A percentile compares a stretch with the other conserved stretches of the same genome.
phyloP scores from a whole-genome alignment of 805 yeast species.

The Candida ficus region DNA sequence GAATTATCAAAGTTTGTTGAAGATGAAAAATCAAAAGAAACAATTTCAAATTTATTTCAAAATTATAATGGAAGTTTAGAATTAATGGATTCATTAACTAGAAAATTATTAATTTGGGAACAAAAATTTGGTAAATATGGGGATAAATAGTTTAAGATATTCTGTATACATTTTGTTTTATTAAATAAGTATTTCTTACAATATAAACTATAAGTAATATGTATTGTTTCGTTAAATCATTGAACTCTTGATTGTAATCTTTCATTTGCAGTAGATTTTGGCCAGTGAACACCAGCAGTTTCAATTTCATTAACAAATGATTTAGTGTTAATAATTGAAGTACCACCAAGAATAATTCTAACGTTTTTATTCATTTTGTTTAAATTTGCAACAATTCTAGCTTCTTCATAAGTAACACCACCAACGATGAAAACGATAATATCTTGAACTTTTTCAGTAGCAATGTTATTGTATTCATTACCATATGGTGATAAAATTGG shows the following conservation, averaged over 20 bases:
- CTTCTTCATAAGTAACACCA: constrained; percentile 91
- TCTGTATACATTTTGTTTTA: no score
- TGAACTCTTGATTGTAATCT: constrained; percentile 10
- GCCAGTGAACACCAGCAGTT: constrained; percentile 35
- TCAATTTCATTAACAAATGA: constrained; percentile 29
- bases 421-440: constrained; percentile 74
- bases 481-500: constrained; percentile 37
- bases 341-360: constrained; percentile 78
- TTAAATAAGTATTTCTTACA: no score
- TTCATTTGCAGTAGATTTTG: constrained; percentile 13
- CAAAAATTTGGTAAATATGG: constrained; percentile 44
- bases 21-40: constrained; percentile 32
- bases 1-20: constrained; percentile 43
- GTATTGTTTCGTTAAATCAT: not conserved
- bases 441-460: constrained; percentile 47
- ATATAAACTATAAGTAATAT: no score
- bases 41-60: constrained; percentile 38
- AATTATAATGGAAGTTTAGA: constrained; percentile 55
- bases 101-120: constrained; percentile 74
- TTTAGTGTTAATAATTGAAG: constrained; percentile 47
- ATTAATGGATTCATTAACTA: constrained; percentile 69
- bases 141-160: constrained; percentile 10
- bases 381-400: constrained; percentile 72
- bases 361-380: constrained; percentile 49
- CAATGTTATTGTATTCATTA: constrained; percentile 16